Evolutionary conservation across 352 stramenopile species (phyloP), one percentile per base, ranked within the genome.

Genomic region (Pythium insidiosum): DNA sequence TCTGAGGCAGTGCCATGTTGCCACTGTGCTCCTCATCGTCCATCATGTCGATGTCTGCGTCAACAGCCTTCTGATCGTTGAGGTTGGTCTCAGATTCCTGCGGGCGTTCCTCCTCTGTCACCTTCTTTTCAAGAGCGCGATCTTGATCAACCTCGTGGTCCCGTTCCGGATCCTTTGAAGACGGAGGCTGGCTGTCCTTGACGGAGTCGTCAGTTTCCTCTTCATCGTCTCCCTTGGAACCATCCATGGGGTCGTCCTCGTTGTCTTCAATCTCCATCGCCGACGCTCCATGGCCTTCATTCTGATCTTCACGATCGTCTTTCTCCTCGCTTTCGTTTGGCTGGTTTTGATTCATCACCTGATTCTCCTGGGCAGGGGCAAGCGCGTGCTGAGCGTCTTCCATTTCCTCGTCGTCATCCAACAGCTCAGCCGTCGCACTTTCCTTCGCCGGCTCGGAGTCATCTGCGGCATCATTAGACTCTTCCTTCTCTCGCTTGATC

Each of bases 211-310:
- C 59, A 1, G 59, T 10, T 24, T 52, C 45, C 13, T 63, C 19
- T 0, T 50, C 38, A 3, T 58, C 28, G 29, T 58, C 50, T 3
- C 18, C n/a, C 9, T 50, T 19, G 0, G 25, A 9, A 15, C 28
- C 19, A 1, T 53, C 22, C n/a, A 61, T 67, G n/a, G n/a, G n/a
- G n/a, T n/a, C n/a, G 22, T 58, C 46, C 24, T 83, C 59, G 3
- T 86, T 65, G 1, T 88, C 72, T 20, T 92, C 77, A 18, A 81
- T 56, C 21, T 88, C 68, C 65, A 83, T 81, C 21, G 80, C 70
- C 7, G 61, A 63, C 6, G 61, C 70, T 31, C 74, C 73, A 39
- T 62, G 53, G 9, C 28, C 63, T 3, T 66, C 52, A 5, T 48
- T 61, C 3, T 57, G 43, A 11, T 66, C 48, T 5, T 71, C 43